Percentiles rank a stretch among this genome's conserved stretches.
Conservation (phyloP, 345 rosid genomes). For the Aquilaria malaccensis region DNA sequence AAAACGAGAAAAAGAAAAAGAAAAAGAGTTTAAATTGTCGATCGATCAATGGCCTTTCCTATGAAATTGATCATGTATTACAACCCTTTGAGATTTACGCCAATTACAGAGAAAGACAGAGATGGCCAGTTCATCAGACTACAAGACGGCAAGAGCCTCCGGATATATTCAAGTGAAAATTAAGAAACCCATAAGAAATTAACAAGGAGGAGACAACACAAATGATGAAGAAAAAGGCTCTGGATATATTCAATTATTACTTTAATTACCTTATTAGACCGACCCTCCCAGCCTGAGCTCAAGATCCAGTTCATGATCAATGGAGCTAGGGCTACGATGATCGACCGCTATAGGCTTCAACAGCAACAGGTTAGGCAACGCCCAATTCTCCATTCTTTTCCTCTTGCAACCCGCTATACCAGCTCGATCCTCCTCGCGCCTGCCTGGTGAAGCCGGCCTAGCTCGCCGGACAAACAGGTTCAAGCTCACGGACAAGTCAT, state of each 20-base stretch:
- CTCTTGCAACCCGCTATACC: slow-evolving; percentile 30
- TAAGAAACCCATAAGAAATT: neutral
- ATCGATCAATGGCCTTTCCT: neutral
- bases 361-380: slow-evolving; percentile 30
- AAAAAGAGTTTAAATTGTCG: too few species aligned
- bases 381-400: slow-evolving; percentile 33
- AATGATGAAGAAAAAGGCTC: slow-evolving; percentile 13
- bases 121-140: slow-evolving; percentile 19
- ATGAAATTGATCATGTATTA: slow-evolving; percentile 11
- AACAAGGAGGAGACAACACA: slow-evolving; percentile 13
- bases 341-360: slow-evolving; percentile 32
- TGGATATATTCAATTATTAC: slow-evolving; percentile 12
- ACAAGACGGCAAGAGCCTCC: slow-evolving; percentile 14
- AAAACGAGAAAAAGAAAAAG: too few species aligned
- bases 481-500: slow-evolving; percentile 57
- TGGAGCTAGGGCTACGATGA: slow-evolving; percentile 33
- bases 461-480: slow-evolving; percentile 50
- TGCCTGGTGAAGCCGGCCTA: slow-evolving; percentile 22
- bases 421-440: slow-evolving; percentile 22
- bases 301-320: slow-evolving; percentile 57
- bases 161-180: slow-evolving; percentile 4
- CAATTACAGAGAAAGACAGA: slow-evolving; percentile 13
- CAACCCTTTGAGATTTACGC: slow-evolving; percentile 18
- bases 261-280: slow-evolving; percentile 37
- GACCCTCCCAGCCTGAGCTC: slow-evolving; percentile 83